A percentile compares a stretch with the other conserved stretches of the same genome.
These are phyloP conservation scores for Diaporthe amygdali DNA, from an alignment of 2,329 filamentous ascomycete species.

Conservation along the genomic window DNA sequence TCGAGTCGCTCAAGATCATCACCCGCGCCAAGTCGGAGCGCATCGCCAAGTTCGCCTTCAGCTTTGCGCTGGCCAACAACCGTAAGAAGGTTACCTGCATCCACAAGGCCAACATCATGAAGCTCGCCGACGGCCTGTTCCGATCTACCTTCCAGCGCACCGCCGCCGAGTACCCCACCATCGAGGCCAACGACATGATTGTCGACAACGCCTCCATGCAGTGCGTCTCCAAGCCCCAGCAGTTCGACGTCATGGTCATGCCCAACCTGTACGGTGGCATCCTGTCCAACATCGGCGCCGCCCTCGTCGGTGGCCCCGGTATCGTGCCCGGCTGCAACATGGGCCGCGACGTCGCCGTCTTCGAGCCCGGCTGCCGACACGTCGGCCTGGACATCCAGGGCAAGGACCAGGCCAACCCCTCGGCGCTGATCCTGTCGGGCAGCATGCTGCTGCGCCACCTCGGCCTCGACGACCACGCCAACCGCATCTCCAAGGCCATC, in stretches of 20 bases:
- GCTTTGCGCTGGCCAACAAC: constrained; percentile 97
- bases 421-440: constrained; percentile 90
- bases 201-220: constrained; percentile 99
- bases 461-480: constrained; percentile 96
- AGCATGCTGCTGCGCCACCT: constrained; percentile 98
- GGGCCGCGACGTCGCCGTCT: constrained; percentile 97
- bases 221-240: constrained; percentile 92
- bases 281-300: constrained; percentile 97
- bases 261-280: constrained; percentile 99
- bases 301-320: constrained; percentile 94
- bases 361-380: constrained; percentile 98
- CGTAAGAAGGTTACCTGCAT: constrained; percentile 99
- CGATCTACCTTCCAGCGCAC: constrained; percentile 94
- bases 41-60: constrained; percentile 98
- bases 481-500: constrained; percentile 91
- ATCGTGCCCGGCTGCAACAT: constrained; percentile 99
- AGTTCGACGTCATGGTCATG: constrained; percentile 99
- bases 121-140: constrained; percentile 98
- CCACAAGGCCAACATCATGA: constrained; percentile 99
- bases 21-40: constrained; percentile 98
- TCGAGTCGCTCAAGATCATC: constrained; percentile 99
- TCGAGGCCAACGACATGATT: constrained; percentile 99
- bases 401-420: constrained; percentile 99
- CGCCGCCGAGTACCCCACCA: constrained; percentile 91
- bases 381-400: constrained; percentile 99